phyloP scores from a whole-genome alignment of 441 rosid genomes.

The Croton setiger region DNA sequence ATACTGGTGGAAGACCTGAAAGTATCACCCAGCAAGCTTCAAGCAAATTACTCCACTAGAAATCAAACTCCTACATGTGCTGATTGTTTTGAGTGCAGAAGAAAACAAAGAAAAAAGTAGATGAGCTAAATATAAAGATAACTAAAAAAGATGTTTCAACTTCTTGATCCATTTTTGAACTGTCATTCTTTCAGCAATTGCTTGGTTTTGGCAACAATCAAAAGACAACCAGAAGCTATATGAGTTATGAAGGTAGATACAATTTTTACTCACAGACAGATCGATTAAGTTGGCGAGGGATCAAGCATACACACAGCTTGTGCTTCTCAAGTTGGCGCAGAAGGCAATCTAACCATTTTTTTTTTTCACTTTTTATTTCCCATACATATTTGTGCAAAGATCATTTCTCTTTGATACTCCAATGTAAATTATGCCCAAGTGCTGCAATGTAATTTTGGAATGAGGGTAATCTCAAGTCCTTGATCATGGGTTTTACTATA shows the following conservation, averaged over 20 bases:
- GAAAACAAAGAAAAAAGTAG: slow-evolving; percentile 68
- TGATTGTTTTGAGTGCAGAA: slow-evolving; percentile 83
- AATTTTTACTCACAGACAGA: not conserved
- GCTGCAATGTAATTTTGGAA: not conserved
- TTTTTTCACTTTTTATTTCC: not conserved
- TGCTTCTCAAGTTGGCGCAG: not conserved
- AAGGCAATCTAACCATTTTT: slow-evolving; percentile 13
- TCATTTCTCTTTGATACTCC: not conserved
- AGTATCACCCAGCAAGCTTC: slow-evolving; percentile 63
- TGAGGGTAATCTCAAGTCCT: not conserved
- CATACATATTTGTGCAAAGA: slow-evolving; percentile 1
- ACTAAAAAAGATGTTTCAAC: slow-evolving; percentile 13
- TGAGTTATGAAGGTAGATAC: not conserved
- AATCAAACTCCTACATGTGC: slow-evolving; percentile 44
- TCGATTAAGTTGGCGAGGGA: slow-evolving; percentile 2
- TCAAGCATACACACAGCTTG: slow-evolving; percentile 7
- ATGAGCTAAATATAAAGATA: slow-evolving; percentile 8
- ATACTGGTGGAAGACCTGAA: slow-evolving; percentile 79
- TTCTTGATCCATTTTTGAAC: not conserved
- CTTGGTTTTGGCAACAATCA: not conserved
- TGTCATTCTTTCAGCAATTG: not conserved
- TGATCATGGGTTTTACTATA: not conserved
- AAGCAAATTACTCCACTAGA: slow-evolving; percentile 37
- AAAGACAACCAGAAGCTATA: not conserved
- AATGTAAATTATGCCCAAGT: not conserved